Evolutionary conservation across 1,139 yeast genomes (phyloP).

Genomic region (Blastobotrys capitulatus): DNA sequence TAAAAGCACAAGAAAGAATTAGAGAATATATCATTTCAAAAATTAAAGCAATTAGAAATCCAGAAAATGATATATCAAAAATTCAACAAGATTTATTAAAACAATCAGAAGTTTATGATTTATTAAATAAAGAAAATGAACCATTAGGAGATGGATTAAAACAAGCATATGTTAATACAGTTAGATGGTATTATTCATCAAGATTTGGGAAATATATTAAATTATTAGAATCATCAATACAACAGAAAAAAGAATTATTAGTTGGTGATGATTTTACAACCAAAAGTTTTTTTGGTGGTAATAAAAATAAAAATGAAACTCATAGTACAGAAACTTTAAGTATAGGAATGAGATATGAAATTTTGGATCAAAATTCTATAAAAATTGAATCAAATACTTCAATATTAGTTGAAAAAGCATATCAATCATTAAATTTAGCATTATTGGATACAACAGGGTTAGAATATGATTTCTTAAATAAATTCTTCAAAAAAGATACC

Average conservation of each 20-base stretch:
- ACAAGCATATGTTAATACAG: slow-evolving; percentile 78
- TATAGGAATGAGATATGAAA: slow-evolving; percentile 52
- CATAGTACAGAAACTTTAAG: slow-evolving; percentile 19
- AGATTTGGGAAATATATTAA: slow-evolving; percentile 75
- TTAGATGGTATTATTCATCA: slow-evolving; percentile 86
- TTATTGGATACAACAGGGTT: slow-evolving; percentile 70
- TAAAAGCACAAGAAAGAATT: slow-evolving; percentile 64
- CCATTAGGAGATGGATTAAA: slow-evolving; percentile 71
- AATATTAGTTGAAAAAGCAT: slow-evolving; percentile 58
- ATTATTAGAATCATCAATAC: slow-evolving; percentile 41
- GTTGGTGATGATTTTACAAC: slow-evolving; percentile 39
- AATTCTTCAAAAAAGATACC: slow-evolving; percentile 46
- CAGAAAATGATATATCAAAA: slow-evolving; percentile 53
- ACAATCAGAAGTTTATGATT: slow-evolving; percentile 55
- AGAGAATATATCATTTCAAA: slow-evolving; percentile 61
- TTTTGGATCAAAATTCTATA: background rate
- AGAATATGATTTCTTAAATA: slow-evolving; percentile 68
- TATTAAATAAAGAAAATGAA: slow-evolving; percentile 50
- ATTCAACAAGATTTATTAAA: slow-evolving; percentile 64
- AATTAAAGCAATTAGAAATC: slow-evolving; percentile 57
- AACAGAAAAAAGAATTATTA: slow-evolving; percentile 22
- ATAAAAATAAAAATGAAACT: slow-evolving; percentile 2
- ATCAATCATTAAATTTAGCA: slow-evolving; percentile 68
- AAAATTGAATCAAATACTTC: slow-evolving; percentile 42
- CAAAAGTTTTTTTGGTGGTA: slow-evolving; percentile 11